Base-by-base conservation (phyloP, 1,139 yeast genomes). In the Pichia sp. region DNA sequence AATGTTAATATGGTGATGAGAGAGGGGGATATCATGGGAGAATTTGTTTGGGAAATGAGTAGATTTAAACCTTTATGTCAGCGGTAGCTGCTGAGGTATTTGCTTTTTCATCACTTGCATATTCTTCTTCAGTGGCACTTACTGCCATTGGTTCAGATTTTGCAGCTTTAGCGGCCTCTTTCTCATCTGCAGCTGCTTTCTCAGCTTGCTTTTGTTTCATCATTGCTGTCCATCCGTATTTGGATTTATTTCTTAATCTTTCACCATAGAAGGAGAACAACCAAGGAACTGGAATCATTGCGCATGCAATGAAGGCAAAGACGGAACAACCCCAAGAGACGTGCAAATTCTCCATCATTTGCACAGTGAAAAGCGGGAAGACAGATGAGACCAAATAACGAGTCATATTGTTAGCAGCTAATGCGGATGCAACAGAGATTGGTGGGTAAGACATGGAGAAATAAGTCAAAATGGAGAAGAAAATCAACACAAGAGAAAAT, bases 281-380 rank as follows among this genome's bases (percentile, higher is more conserved):
- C 74, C 74, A 81, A 20, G 93, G 93, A 35, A 82, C 78, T 12
- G 83, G 74, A 30, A 78, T 62, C 80, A 82, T 70, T 0, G 74
- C 84, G 45, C 81, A 60, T 6, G 85, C 72, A 50, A 82, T 67
- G 48, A 82, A 79, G 1, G 82, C 93, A 56, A 81, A 76, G 23
- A 80, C 58, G 49, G 87, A 77, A 46, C 82, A 69, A 11, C 88
- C 93, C 94, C 93, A 83, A 50, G 74, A 83, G 42, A 80, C 70
- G 22, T 66, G 83, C 50, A 82, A 59, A 30, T 68, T 73, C 22
- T 68, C 58, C 56, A 80, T 79, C 93, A 83, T 79, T 47, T 75
- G 81, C 17, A 82, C 72, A 6, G 81, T 71, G 53, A 83, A 83
- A 39, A 81, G 62, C 35, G 91, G 91, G 65, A 81, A 80, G 3